Percentiles rank a stretch among this genome's conserved stretches.
Evolutionary conservation across 352 stramenopile species (phyloP).

Genomic region (Globisporangium lucens): DNA sequence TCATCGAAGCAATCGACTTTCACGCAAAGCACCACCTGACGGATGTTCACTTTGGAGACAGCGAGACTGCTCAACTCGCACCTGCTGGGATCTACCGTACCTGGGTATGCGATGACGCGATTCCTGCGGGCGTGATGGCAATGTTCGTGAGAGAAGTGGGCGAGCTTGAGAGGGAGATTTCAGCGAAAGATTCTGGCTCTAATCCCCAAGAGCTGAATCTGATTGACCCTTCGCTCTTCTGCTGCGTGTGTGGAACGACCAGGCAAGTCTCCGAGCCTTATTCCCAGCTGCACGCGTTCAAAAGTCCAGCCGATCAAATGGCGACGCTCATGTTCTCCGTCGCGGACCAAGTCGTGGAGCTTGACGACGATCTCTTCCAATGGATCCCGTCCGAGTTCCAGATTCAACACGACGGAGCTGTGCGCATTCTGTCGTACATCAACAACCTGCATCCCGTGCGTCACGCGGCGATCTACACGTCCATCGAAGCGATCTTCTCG

Average conservation of each 20-base stretch:
- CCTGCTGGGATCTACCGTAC: background rate
- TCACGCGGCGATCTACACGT: constrained; percentile 25
- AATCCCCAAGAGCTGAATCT: constrained; percentile 42
- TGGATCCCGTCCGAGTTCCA: constrained; percentile 40
- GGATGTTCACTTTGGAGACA: no score
- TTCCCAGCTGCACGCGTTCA: background rate
- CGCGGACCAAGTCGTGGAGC: constrained; percentile 20
- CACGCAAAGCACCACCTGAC: background rate
- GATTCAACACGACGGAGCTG: constrained; percentile 18
- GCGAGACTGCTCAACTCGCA: no score
- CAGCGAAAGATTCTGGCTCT: constrained; percentile 12
- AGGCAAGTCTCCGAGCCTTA: background rate
- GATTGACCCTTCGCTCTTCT: constrained; percentile 64
- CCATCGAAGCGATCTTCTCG: constrained; percentile 30
- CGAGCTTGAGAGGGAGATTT: constrained; percentile 28
- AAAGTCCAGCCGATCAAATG: constrained; percentile 27
- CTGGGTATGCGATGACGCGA: constrained; percentile 31
- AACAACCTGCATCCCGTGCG: constrained; percentile 43
- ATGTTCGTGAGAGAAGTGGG: constrained; percentile 29
- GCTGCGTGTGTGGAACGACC: constrained; percentile 43
- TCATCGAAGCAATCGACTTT: background rate
- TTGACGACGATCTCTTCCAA: constrained; percentile 30
- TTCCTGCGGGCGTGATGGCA: constrained; percentile 22
- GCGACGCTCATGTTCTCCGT: constrained; percentile 21
- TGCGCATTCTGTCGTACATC: constrained; percentile 40